phyloP scores from a whole-genome alignment of 2,329 filamentous ascomycete genomes.

The Nannizzia gypsea region DNA sequence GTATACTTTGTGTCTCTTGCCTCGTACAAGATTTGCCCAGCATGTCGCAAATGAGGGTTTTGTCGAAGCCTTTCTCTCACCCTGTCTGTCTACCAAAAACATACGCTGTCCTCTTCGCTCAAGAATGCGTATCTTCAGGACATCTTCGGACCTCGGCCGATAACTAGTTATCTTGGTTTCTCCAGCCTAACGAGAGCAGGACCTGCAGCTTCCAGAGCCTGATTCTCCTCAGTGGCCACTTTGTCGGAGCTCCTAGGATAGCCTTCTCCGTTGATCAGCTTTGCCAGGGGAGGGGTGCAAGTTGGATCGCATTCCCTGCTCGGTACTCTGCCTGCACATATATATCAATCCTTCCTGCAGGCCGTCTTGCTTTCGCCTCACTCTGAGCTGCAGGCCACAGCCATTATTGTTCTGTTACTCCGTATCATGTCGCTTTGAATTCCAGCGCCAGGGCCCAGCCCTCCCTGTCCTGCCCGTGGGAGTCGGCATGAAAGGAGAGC shows the following conservation, averaged over 20 bases:
- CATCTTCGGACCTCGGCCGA: neutral
- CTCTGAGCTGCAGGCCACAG: neutral
- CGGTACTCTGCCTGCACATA: neutral
- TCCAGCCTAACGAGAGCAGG: neutral
- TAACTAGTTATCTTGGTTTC: neutral
- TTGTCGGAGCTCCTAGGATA: neutral
- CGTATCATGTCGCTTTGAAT: neutral
- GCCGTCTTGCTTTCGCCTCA: neutral
- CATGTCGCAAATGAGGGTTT: neutral
- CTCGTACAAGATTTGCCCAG: neutral
- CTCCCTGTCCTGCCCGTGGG: neutral
- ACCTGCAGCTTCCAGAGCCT: neutral
- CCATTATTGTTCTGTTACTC: too few species aligned
- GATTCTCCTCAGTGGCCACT: neutral
- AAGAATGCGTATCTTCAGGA: neutral
- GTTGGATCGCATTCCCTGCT: neutral
- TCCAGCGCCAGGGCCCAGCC: neutral
- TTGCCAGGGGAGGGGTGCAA: neutral
- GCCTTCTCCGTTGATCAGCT: neutral
- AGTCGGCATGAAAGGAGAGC: neutral
- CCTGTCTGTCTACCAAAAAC: neutral
- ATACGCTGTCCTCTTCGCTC: too few species aligned
- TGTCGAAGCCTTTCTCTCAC: neutral
- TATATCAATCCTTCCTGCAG: constrained; percentile 1
- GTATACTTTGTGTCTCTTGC: neutral